Evolutionary conservation across 495 filamentous ascomycete species (phyloP), one percentile per base, ranked within the genome.

Genomic region (Entonaema liquescens): DNA sequence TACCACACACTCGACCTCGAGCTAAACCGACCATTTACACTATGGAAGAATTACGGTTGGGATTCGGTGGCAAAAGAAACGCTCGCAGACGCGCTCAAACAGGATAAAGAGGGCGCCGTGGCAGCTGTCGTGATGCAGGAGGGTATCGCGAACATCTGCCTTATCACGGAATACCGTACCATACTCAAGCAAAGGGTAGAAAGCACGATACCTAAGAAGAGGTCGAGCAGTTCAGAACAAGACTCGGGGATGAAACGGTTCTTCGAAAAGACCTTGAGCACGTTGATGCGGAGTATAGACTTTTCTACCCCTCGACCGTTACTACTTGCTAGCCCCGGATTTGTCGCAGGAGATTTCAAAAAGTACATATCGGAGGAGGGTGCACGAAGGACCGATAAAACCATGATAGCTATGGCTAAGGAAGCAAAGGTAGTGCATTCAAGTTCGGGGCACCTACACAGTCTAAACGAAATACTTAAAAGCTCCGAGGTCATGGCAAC

Each of bases 111-210:
- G 17, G 93, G 92, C 0, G 91, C 94, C 68, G 87, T 95, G 21
- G 89, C 92, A 44, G 95, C 95, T 1, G 90, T 98, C 1, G 89
- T 98, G 5, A 96, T 98, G 93, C 92, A 97, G 66, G 95, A 98
- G 71, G 95, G 95, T 0, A 68, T 96, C 36, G 94, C 96, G 56
- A 95, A 97, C 82, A 91, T 99, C 60, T 97, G 93, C 78, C 86
- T 97, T 19, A 93, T 99, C 68, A 96, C 94, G 11, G 93, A 97
- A 62, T 90, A 92, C 75, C 93, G 93, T 68, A 98, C 95, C 2
- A 84, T 98, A 68, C 77, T 97, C 65, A 90, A 93, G 77, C 93
- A 97, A 74, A 87, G 91, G 59, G 87, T 98, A n/a, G 93, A 97
- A 78, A 88, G 89, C 74, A 84, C 86, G 1, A 88, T 98, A 29